phyloP scores from a whole-genome alignment of 208 protist species.

The Crithidia thermophila region DNA sequence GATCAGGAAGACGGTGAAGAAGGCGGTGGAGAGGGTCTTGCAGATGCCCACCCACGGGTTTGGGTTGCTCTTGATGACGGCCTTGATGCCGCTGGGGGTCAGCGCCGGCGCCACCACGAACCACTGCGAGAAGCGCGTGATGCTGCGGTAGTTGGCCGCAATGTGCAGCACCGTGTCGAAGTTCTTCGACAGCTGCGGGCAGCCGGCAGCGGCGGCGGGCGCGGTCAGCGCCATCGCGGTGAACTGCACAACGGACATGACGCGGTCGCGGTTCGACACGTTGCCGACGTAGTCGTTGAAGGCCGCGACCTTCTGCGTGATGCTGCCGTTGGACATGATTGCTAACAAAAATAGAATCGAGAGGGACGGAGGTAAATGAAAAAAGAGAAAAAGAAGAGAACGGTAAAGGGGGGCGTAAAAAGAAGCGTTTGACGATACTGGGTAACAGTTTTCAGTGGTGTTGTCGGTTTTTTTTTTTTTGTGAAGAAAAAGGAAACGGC shows the following conservation, averaged over 20 bases:
- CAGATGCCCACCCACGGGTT: slow-evolving; percentile 46
- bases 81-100: slow-evolving; percentile 49
- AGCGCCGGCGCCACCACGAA: slow-evolving; percentile 60
- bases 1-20: slow-evolving; percentile 79
- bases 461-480: neutral
- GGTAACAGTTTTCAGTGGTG: neutral
- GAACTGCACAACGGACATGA: slow-evolving; percentile 76
- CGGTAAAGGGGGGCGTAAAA: slow-evolving; percentile 12
- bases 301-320: slow-evolving; percentile 31
- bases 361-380: neutral
- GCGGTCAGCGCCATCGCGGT: slow-evolving; percentile 50
- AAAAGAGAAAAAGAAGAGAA: slow-evolving; percentile 15
- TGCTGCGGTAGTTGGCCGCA: slow-evolving; percentile 66
- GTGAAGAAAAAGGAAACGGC: slow-evolving; percentile 1
- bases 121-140: slow-evolving; percentile 81
- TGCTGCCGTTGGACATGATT: slow-evolving; percentile 16
- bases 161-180: slow-evolving; percentile 54
- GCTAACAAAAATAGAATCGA: neutral
- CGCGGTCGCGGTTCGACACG: slow-evolving; percentile 64
- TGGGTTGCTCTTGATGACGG: slow-evolving; percentile 39
- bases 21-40: slow-evolving; percentile 61
- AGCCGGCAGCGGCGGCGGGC: slow-evolving; percentile 45
- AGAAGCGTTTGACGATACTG: neutral
- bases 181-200: slow-evolving; percentile 39
- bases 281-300: slow-evolving; percentile 66